Base-by-base conservation (phyloP, 2,329 filamentous ascomycete genomes). In the Microsporum canis region DNA sequence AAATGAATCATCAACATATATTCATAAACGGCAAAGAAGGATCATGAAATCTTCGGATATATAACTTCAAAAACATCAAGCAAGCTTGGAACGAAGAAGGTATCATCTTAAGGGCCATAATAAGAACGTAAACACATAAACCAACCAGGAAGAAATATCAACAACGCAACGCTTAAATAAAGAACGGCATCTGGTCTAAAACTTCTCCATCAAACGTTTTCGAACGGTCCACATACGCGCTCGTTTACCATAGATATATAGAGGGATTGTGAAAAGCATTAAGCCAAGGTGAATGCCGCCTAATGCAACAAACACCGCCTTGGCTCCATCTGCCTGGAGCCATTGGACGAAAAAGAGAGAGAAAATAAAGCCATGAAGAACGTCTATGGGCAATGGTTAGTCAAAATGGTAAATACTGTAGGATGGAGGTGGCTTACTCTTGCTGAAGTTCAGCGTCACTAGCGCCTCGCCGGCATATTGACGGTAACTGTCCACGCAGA, bases 211-310 rank as follows among this genome's bases (percentile, higher is more conserved):
- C 65, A 95, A 77, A 66, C 88, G 90, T 80, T 82, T 88, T 64
- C 88, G 79, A 8, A 91, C 89, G 0, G 91, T 97, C 92, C 91
- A 96, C 89, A 96, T 95, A 17, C 92, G 80, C 14, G 87, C 85
- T 61, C 91, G 78, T 79, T 97, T 97, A 17, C 92, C 92, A 69
- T 84, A 96, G 23, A 97, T 88, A 71, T 94, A 97, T 88, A 97
- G 90, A 0, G 92, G 92, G 60, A 96, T 86, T 0, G 90, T 88
- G 60, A 81, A 84, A 2, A 89, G 69, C 71, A 95, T 79, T 60
- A 87, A 82, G 10, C 84, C 83, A 38, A 96, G 74, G 74, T 97
- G 92, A 33, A 97, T 94, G 31, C 91, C 81, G 2, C 92, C 92
- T 59, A 96, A 81, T 69, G 86, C 89, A 51, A 95, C 76, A 70